Percentiles rank a stretch among this genome's conserved stretches.
Conservation (phyloP, 345 rosid species). For the Trapa bicornis region DNA sequence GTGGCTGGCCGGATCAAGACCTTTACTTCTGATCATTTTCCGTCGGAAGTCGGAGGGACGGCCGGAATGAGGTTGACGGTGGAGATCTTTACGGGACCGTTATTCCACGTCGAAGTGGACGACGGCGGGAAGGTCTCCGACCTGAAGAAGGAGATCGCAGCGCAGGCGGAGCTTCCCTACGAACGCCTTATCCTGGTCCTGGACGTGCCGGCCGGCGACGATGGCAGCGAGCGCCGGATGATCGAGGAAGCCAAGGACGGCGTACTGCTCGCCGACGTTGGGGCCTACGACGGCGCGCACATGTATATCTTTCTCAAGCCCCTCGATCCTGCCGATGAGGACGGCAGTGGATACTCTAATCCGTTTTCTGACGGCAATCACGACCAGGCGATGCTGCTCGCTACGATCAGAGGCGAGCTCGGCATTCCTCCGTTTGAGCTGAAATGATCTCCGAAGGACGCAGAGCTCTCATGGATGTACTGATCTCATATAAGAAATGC, state of each 20-base stretch:
- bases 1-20: too few relatives aligned
- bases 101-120: constrained; percentile 33
- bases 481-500: too few relatives aligned
- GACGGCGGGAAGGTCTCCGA: constrained; percentile 41
- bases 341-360: too few relatives aligned
- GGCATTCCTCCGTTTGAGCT: too few relatives aligned
- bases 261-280: constrained; percentile 28
- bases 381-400: too few relatives aligned
- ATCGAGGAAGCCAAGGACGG: constrained; percentile 26
- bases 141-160: constrained; percentile 40
- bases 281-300: constrained; percentile 41
- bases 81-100: constrained; percentile 57
- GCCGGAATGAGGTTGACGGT: constrained; percentile 44
- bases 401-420: too few relatives aligned
- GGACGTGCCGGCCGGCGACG: constrained; percentile 11
- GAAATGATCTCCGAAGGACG: too few relatives aligned
- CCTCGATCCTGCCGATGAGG: not conserved
- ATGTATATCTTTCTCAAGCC: constrained; percentile 49
- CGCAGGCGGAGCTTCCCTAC: constrained; percentile 28
- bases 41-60: too few relatives aligned
- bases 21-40: too few relatives aligned
- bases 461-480: too few relatives aligned
- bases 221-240: not conserved
- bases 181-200: constrained; percentile 47
- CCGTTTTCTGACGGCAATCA: too few relatives aligned